Base-by-base conservation (phyloP, 2,329 filamentous ascomycete genomes). In the Pestalotiopsis sp. region DNA sequence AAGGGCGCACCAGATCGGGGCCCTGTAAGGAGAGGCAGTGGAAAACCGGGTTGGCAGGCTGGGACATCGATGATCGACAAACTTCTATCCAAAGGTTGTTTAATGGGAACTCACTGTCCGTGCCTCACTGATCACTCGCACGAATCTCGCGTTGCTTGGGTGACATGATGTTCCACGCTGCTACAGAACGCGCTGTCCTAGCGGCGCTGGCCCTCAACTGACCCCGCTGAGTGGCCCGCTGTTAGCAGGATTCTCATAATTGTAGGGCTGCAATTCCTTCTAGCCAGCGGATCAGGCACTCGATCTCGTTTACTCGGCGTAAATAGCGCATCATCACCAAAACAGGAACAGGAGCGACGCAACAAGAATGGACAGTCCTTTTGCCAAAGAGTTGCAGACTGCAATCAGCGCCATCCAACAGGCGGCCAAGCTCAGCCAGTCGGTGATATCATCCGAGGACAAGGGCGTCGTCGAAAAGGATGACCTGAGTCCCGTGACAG, bases 401-500 rank as follows among this genome's bases (percentile, higher is more conserved):
- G 76, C 76, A 13, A 75, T 79, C 58, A 71, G 70, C n/a, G 76
- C 73, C 2, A 73, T 79, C 14, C 76, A 77, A 67, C 73, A 74
- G 7, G 86, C 87, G 1, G 82, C 86, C 12, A 79, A 78, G 60
- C 77, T 89, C 68, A 87, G 85, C 73, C 83, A 85, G 66, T 81
- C 81, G 2, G 82, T 87, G 57, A 79, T 88, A 59, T 76, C 81
- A 0, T 75, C 80, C 2, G 78, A 81, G 38, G 84, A 87, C 76
- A 87, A 87, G 73, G 85, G 84, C 67, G 80, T 82, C 27, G 76
- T 88, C 27, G 80, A 84, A 69, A 90, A 90, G 71, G 82, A 84
- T 58, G 87, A 89, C 74, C 78, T 87, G 45, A 87, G 84, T 67
- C 87, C 86, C 2, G 88, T 89, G 61, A 90, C 88, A 0, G 80